These are phyloP conservation scores for Leccinum olivaceopallidum DNA, from an alignment of 768 basidiomycete species.

Conservation along the genomic window DNA sequence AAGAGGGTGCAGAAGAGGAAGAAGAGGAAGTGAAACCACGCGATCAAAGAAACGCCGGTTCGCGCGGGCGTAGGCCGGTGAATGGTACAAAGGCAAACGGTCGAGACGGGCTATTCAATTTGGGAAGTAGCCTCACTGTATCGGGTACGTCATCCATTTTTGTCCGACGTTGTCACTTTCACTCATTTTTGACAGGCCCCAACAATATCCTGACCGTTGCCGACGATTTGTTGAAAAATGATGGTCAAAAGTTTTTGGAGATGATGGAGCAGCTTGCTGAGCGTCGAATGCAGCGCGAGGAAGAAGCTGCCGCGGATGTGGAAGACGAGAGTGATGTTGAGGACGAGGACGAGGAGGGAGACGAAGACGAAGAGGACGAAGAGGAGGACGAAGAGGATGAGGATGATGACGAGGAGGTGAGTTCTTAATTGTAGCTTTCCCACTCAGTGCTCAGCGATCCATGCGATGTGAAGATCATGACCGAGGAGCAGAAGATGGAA, in stretches of 20 bases:
- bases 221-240: constrained; percentile 97
- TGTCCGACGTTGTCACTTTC: constrained; percentile 14
- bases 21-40: constrained; percentile 47
- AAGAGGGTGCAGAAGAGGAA: constrained; percentile 65
- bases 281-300: constrained; percentile 89
- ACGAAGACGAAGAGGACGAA: constrained; percentile 64
- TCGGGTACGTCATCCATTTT: constrained; percentile 53
- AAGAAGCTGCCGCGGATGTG: constrained; percentile 60
- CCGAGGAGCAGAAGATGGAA: constrained; percentile 98
- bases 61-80: constrained; percentile 40
- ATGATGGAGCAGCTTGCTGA: constrained; percentile 99
- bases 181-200: constrained; percentile 50
- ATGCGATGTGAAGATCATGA: constrained; percentile 57
- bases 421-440: constrained; percentile 15
- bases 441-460: constrained; percentile 13
- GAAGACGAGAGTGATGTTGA: constrained; percentile 64
- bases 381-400: constrained; percentile 62
- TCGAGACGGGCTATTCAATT: constrained; percentile 73
- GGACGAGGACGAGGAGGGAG: constrained; percentile 58
- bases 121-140: constrained; percentile 82
- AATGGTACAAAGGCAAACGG: constrained; percentile 48
- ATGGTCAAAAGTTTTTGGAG: constrained; percentile 98
- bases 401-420: constrained; percentile 48
- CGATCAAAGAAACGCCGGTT: constrained; percentile 35
- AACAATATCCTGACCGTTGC: constrained; percentile 98